phyloP scores from a whole-genome alignment of 2,329 filamentous ascomycete genomes.

The Cordyceps pruinosa region DNA sequence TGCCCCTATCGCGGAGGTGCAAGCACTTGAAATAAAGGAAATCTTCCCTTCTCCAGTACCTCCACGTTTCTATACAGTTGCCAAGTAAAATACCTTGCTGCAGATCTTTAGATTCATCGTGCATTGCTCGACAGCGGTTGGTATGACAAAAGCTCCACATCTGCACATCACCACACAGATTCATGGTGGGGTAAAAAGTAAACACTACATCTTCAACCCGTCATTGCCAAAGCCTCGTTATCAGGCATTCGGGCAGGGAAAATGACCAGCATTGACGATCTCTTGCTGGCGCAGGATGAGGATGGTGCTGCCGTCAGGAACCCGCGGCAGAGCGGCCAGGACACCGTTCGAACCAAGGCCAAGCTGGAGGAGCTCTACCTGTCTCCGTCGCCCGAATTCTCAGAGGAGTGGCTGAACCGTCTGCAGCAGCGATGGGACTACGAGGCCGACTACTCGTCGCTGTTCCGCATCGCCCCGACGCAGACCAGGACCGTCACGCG shows the following conservation, averaged over 20 bases:
- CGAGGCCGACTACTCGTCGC: slow-evolving; percentile 69
- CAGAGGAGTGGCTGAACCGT: slow-evolving; percentile 76
- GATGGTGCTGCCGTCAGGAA: slow-evolving; percentile 12
- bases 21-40: too few species aligned
- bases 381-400: slow-evolving; percentile 72
- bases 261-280: slow-evolving; percentile 30
- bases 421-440: slow-evolving; percentile 87
- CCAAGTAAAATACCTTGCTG: too few species aligned
- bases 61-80: too few species aligned
- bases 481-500: slow-evolving; percentile 93
- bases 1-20: too few species aligned
- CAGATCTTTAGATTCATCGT: too few species aligned
- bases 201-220: slow-evolving; percentile 20
- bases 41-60: too few species aligned
- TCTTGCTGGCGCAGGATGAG: slow-evolving; percentile 25
- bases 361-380: slow-evolving; percentile 73
- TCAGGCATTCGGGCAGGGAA: neutral
- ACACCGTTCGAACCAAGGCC: slow-evolving; percentile 57
- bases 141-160: neutral
- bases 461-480: slow-evolving; percentile 82
- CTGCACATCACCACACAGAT: neutral
- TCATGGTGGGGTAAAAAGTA: slow-evolving; percentile 16
- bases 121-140: too few species aligned
- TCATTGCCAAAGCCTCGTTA: neutral
- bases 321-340: slow-evolving; percentile 24